Evolutionary conservation across 805 yeast genomes (phyloP).

Genomic region (Starmerella geochares): DNA sequence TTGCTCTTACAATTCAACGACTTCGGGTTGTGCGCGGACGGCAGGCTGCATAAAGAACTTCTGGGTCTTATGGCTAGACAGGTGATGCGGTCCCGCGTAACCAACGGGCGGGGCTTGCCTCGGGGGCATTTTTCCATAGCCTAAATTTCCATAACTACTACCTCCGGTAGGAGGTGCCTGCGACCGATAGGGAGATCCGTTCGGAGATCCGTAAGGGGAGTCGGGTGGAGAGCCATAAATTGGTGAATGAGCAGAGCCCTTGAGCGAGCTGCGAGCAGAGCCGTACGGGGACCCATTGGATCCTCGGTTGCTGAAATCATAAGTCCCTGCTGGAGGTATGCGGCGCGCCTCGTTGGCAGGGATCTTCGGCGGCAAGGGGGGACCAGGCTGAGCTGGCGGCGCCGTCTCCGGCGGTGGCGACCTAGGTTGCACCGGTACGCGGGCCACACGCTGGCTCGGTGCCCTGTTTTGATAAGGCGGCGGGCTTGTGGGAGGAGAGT

Average conservation of each 20-base stretch:
- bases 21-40: not conserved
- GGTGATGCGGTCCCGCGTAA: no score
- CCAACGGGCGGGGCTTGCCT: no score
- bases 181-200: not conserved
- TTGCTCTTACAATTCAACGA: not conserved
- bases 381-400: not conserved
- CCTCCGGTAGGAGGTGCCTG: no score
- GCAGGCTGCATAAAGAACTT: conserved; percentile 3
- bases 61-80: no score
- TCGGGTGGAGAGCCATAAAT: not conserved
- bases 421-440: no score
- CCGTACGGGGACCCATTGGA: not conserved
- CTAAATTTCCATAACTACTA: no score
- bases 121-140: no score
- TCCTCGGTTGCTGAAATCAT: not conserved
- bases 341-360: not conserved
- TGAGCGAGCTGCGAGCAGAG: not conserved
- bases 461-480: not conserved
- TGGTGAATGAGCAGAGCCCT: not conserved
- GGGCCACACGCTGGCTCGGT: no score
- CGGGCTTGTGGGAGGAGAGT: not conserved
- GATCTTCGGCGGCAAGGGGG: not conserved
- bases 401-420: not conserved
- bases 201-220: not conserved
- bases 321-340: not conserved